phyloP scores from a whole-genome alignment of 495 filamentous ascomycete species.

The Daldinia concentrica region DNA sequence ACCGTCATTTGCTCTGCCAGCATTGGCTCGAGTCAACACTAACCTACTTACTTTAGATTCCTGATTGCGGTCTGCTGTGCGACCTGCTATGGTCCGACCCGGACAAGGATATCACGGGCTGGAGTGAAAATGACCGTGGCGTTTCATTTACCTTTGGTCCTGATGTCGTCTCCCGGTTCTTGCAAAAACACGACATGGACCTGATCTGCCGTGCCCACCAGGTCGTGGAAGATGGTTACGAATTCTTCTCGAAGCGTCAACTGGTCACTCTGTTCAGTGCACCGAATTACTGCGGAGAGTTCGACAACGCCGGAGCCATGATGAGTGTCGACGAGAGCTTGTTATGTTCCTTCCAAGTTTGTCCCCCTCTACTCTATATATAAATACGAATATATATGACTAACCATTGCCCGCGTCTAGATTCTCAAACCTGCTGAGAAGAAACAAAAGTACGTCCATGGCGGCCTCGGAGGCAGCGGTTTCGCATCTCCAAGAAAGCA shows the following conservation, averaged over 20 bases:
- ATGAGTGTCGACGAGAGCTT: conserved; percentile 99
- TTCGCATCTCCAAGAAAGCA: conserved; percentile 92
- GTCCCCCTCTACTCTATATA: conserved; percentile 42
- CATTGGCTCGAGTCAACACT: conserved; percentile 36
- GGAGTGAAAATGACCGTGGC: conserved; percentile 98
- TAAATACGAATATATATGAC: neutral
- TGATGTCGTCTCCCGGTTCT: conserved; percentile 97
- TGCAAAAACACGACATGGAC: conserved; percentile 99
- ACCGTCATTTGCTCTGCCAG: conserved; percentile 13
- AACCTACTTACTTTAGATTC: conserved; percentile 75
- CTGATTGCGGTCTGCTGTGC: conserved; percentile 96
- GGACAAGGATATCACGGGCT: conserved; percentile 99
- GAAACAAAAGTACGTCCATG: conserved; percentile 99
- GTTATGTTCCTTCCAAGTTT: conserved; percentile 98
- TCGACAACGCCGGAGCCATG: conserved; percentile 99
- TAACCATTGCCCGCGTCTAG: conserved; percentile 54
- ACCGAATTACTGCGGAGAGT: conserved; percentile 99
- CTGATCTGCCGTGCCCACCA: conserved; percentile 98
- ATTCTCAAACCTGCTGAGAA: conserved; percentile 99
- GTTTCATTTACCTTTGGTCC: conserved; percentile 99
- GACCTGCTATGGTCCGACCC: conserved; percentile 99
- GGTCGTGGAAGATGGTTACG: conserved; percentile 98
- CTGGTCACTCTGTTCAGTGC: conserved; percentile 97
- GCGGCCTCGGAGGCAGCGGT: conserved; percentile 85
- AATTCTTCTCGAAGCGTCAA: conserved; percentile 99